These are phyloP conservation scores for Didymella exigua DNA, from an alignment of 2,329 filamentous ascomycete species.

Conservation along the genomic window DNA sequence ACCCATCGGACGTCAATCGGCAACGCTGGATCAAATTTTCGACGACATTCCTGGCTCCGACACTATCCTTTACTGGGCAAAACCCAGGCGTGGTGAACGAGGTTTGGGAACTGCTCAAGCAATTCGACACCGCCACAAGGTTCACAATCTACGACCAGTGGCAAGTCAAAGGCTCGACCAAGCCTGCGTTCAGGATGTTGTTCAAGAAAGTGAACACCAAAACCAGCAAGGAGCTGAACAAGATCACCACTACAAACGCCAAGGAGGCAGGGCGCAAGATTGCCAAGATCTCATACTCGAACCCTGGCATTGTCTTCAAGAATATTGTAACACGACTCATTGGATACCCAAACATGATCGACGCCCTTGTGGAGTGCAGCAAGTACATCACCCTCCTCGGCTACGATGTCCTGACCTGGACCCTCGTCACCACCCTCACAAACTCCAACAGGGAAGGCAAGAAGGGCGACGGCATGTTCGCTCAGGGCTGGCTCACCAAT, in stretches of 20 bases:
- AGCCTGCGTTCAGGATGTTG: conserved; percentile 75
- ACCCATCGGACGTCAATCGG: conserved; percentile 72
- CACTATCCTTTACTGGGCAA: conserved; percentile 81
- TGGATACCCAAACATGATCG: conserved; percentile 91
- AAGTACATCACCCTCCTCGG: conserved; percentile 92
- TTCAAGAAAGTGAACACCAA: conserved; percentile 79
- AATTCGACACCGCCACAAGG: conserved; percentile 75
- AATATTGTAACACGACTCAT: conserved; percentile 90
- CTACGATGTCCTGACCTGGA: conserved; percentile 93
- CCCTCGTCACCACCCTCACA: conserved; percentile 74
- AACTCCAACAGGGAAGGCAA: conserved; percentile 63
- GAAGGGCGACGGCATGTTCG: conserved; percentile 72
- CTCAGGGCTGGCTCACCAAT: conserved; percentile 90
- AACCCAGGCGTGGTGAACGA: conserved; percentile 87
- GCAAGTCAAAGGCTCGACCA: conserved; percentile 57
- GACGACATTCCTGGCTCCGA: conserved; percentile 82
- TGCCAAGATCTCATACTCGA: conserved; percentile 89
- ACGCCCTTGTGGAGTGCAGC: conserved; percentile 91
- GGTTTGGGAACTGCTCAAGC: conserved; percentile 80
- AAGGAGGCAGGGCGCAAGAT: conserved; percentile 84
- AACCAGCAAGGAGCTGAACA: conserved; percentile 84
- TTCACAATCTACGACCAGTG: conserved; percentile 94
- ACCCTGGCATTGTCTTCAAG: conserved; percentile 88
- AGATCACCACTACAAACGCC: conserved; percentile 85
- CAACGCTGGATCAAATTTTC: conserved; percentile 84